Evolutionary conservation across 768 basidiomycete species (phyloP), one percentile per base, ranked within the genome.

Genomic region (Termitomyces sp.): DNA sequence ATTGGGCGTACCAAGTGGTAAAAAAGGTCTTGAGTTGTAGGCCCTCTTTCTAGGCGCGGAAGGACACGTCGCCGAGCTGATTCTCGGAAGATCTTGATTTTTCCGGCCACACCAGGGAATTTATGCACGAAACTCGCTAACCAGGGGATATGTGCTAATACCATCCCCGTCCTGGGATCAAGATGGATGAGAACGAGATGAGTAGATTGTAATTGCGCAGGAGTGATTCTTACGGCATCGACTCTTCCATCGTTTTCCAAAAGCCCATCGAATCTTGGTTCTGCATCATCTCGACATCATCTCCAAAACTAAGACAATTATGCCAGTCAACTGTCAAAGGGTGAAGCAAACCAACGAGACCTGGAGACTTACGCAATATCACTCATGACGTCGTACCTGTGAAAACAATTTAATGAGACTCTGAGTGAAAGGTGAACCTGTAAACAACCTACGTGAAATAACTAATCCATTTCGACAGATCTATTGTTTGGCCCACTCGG

Each of bases 61-160:
- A 88, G 73, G 2, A 84, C 87, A 43, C 86, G 74, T 61, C 79
- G 72, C 52, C 84, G 74, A 10, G 79, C 81, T 43, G 78, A 74
- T 14, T 77, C 72, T 45, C 66, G 50, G 63, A 67, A 67, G 7
- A 45, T 49, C 44, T 62, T 63, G 44, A 62, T 55, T 39, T 56
- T 52, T 14, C 13, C 20, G n/a, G 57, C 60, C n/a, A 64, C 43
- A 16, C 53, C 42, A n/a, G 65, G 63, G 7, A 67, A 40, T 49
- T 54, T 47, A 16, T 40, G 20, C 12, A 54, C 46, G 20, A 67
- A 56, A 13, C 53, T 42, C 1, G 57, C 57, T 3, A 65, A 40
- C 66, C 66, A 67, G 5, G 66, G 66, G 20, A 67, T 40, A 39
- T 65, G 64, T 27, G 48, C 55, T 22, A 64, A 49, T 14, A 65